Evolutionary conservation across 2,329 filamentous ascomycete species (phyloP), one percentile per base, ranked within the genome.

Genomic region (Macrophomina tecta): DNA sequence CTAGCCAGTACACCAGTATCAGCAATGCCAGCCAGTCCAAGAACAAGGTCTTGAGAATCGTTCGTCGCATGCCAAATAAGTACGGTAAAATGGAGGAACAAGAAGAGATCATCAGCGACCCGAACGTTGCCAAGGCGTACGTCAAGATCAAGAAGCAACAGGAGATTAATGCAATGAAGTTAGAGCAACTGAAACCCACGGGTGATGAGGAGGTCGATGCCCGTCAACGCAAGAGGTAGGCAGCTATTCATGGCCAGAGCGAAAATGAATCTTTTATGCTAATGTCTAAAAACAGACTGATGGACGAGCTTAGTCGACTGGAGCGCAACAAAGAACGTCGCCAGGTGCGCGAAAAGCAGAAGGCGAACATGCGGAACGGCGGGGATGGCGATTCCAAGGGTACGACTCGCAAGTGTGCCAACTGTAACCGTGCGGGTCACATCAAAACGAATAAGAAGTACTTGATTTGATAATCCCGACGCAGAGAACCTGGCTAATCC

Each of bases 401-500:
- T 42, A 84, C 84, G 52, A 90, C 88, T 11, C 87, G 96, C 73
- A 98, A 98, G 82, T 99, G 95, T 81, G 95, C 95, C 71, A 98
- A 97, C 79, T 99, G 95, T 81, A 95, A 95, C 61, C 91, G 95
- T 78, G 91, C 97, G 65, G 95, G 95, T 38, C 95, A 99, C 76
- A 99, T 99, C 84, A 97, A 97, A 81, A 98, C 94, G 56, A 98
- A 98, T 84, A 97, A 97, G 83, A 98, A 97, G 93, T 95, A 68
- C 23, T 23, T 23, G 23, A 23, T 23, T 23, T 23, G 23, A 23
- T 23, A 23, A 23, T 23, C 23, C 23, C 23, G 23, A 23, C 23
- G 23, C 23, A 40, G 7, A 23, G 16, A 23, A 28, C 23, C 48
- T 18, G 6, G 23, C 63, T 65, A 40, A 65, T 40, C 16, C 18